phyloP scores from a whole-genome alignment of 768 basidiomycete genomes.

The Erythrobasidium yunnanense region DNA sequence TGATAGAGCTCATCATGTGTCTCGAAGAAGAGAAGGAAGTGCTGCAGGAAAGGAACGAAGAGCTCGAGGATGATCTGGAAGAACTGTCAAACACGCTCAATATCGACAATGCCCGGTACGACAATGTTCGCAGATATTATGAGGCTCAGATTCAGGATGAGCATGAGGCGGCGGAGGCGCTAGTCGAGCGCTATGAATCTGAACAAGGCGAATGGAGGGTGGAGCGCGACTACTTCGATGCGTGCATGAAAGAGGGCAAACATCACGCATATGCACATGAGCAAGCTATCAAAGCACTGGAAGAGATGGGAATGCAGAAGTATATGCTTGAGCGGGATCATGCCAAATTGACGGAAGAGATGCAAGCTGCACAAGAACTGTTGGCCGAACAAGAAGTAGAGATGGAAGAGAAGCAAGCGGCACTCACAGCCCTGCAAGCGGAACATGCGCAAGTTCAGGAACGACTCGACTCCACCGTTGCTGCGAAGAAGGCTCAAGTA shows the following conservation, averaged over 20 bases:
- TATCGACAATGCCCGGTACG: neutral
- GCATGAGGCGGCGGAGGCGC: neutral
- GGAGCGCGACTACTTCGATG: neutral
- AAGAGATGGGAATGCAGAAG: neutral
- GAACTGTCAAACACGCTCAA: neutral
- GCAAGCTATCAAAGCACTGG: neutral
- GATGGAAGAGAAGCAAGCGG: no score
- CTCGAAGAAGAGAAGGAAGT: constrained; percentile 3
- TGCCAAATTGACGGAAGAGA: neutral
- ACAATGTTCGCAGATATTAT: neutral
- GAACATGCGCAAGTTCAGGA: no score
- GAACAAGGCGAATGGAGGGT: neutral
- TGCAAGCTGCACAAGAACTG: neutral
- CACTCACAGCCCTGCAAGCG: no score
- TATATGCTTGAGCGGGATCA: neutral
- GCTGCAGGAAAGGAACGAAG: neutral
- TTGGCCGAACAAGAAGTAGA: no score
- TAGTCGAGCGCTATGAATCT: neutral
- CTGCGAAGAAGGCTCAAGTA: no score
- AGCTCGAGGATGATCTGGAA: constrained; percentile 8
- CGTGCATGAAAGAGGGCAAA: neutral
- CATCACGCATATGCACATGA: neutral
- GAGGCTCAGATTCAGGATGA: neutral
- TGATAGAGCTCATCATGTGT: neutral
- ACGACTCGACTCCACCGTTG: no score